Evolutionary conservation across 495 filamentous ascomycete species (phyloP), one percentile per base, ranked within the genome.

Genomic region (Usnea hakonensis): DNA sequence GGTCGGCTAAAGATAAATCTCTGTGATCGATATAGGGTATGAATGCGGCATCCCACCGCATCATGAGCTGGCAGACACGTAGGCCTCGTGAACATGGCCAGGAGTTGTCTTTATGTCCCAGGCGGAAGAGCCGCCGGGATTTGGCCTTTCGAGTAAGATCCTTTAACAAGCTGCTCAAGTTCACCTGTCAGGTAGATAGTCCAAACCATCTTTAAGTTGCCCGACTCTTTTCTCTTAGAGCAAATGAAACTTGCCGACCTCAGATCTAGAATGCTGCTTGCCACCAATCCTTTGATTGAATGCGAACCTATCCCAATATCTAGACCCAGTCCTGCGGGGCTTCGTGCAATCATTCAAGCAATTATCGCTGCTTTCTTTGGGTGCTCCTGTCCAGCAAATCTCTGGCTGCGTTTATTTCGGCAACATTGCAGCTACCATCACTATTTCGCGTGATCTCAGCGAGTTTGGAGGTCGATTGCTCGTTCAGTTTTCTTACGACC

Each of bases 381-480:
- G 56, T 59, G 26, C 44, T 55, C 28, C 61, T 61, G 67, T 87
- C 81, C 36, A 97, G 75, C 63, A 95, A 73, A 64, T 85, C 85
- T 69, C 83, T 83, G 56, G 90, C 90, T 13, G 90, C 90, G 70
- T 85, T 83, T 36, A 96, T 70, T 71, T 96, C 91, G 13, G 82
- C 82, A 67, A 83, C 77, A 55, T 85, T 84, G 71, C 87, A 88
- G 71, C 84, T 86, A 63, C 76, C 78, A 62, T 88, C 85, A 43
- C 79, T 75, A 11, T 77, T 77, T 54, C 87, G 77, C 57, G 95
- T 82, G 64, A 95, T 90, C 68, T 91, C 85, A 6, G 82, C 81
- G 26, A 97, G 82, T 70, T 86, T 89, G 60, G 79, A 76, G 1
- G 85, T 90, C 38, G 90, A 90, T 64, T 85, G 73, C 65, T 85